Base-by-base conservation (phyloP, 495 filamentous ascomycete species). In the Penicillium macrosclerotiorum region DNA sequence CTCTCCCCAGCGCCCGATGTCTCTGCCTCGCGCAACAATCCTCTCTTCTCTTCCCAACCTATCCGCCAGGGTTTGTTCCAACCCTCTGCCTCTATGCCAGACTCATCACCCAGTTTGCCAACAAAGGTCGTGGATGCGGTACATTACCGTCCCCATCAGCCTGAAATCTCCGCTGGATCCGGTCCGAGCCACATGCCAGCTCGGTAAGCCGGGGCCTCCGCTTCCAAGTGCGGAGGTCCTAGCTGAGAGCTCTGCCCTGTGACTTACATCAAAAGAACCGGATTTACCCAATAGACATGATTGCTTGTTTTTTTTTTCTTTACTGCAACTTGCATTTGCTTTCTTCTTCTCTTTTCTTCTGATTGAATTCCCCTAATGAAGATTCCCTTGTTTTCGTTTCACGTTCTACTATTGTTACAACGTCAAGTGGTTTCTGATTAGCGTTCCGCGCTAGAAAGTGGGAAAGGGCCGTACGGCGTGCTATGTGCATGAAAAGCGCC, bases 1-100 rank as follows among this genome's bases (percentile, higher is more conserved):
- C 61, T 53, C 14, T 59, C 63, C 30, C 51, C 60, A 13, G 13
- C 39, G 9, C 29, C 49, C 14, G 49, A 52, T 45, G 54, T 51
- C 23, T 29, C 49, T 18, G 27, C 59, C 23, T 44, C 63, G 2
- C 68, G 55, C 19, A 64, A n/a, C n/a, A n/a, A 65, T 46, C 51
- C 59, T n/a, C 53, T 57, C 27, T 72, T 63, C 53, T 71, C 69
- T 27, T 64, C 71, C 9, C 64, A 66, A 37, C 48, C 68, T 14
- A 55, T 59, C 16, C 66, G 69, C 26, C 62, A 67, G 17, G 56
- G 66, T 24, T 48, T 73, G 22, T 73, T 73, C 39, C 62, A 62
- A 17, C 47, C 48, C 13, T 54, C 64, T 6, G 42, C 57, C 18
- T 52, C 59, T 14, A 67, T 65, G 48, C 59, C 55, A 22, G 65